Percentiles rank a stretch among this genome's conserved stretches.
Evolutionary conservation across 192 early-diverging fungal species (phyloP).

Genomic region (Coemansia sp.): DNA sequence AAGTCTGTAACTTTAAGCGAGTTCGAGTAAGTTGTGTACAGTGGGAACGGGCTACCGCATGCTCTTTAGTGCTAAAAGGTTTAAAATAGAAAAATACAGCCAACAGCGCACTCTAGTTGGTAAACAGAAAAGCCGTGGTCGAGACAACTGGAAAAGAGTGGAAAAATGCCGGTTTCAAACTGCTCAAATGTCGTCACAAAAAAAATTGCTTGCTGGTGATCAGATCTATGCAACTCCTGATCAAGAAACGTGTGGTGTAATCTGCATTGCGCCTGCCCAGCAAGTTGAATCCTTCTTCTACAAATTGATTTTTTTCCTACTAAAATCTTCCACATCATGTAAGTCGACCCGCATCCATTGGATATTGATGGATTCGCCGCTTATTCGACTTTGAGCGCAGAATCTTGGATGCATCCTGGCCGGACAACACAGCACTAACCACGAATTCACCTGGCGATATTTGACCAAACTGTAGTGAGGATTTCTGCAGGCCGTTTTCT

Average conservation of each 20-base stretch:
- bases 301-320: conserved; percentile 3
- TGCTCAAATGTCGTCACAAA: conserved; percentile 4
- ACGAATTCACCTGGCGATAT: neutral
- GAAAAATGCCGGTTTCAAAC: neutral
- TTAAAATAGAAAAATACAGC: neutral
- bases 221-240: neutral
- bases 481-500: conserved; percentile 56
- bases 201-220: neutral
- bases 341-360: conserved; percentile 16
- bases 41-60: neutral
- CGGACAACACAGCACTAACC: neutral
- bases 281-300: conserved; percentile 8
- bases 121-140: neutral
- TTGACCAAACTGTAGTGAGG: conserved; percentile 38
- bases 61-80: neutral
- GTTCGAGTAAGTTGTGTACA: neutral
- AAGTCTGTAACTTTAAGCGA: neutral
- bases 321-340: conserved; percentile 13
- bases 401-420: neutral
- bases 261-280: neutral
- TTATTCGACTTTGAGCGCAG: neutral
- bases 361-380: conserved; percentile 4
- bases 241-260: neutral
- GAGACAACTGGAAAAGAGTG: neutral
- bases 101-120: neutral